phyloP scores from a whole-genome alignment of 2,329 filamentous ascomycete genomes.

The Pyricularia sp. region DNA sequence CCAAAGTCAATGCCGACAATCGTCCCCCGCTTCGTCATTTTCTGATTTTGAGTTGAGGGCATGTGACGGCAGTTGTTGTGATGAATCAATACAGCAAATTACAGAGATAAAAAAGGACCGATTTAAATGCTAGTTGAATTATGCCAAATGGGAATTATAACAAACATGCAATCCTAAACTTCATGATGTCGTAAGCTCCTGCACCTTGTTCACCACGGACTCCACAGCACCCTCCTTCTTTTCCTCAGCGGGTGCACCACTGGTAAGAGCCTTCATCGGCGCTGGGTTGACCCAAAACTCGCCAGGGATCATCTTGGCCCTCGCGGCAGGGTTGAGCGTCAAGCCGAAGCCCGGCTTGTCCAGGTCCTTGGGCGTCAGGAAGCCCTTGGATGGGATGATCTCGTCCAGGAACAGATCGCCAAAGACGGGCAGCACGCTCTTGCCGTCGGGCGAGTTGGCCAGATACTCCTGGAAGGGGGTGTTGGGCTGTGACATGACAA shows the following conservation, averaged over 20 bases:
- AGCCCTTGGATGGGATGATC: slow-evolving; percentile 77
- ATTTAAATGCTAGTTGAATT: background rate
- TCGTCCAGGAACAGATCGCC: slow-evolving; percentile 86
- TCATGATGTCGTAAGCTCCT: slow-evolving; percentile 16
- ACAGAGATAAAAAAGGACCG: background rate
- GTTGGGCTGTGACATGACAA: slow-evolving; percentile 87
- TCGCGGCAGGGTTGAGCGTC: slow-evolving; percentile 70
- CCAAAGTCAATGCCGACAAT: background rate
- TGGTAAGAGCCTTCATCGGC: slow-evolving; percentile 35
- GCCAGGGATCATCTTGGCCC: slow-evolving; percentile 64
- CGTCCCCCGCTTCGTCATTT: background rate
- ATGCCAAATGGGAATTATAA: background rate
- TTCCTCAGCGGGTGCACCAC: slow-evolving; percentile 6
- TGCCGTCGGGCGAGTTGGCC: slow-evolving; percentile 84
- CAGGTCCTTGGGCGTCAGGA: slow-evolving; percentile 66
- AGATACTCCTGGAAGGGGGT: slow-evolving; percentile 94
- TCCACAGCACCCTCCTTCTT: slow-evolving; percentile 24
- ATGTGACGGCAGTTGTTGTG: background rate
- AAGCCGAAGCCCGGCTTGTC: slow-evolving; percentile 89
- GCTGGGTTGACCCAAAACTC: slow-evolving; percentile 62
- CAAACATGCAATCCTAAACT: background rate
- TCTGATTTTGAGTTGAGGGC: background rate
- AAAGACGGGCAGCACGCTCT: slow-evolving; percentile 84
- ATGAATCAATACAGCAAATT: background rate
- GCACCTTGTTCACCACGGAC: slow-evolving; percentile 23